Percentiles rank a stretch among this genome's conserved stretches.
These are phyloP conservation scores for Aspergillus sp. DNA, from an alignment of 2,329 filamentous ascomycete genomes.

Conservation along the genomic window DNA sequence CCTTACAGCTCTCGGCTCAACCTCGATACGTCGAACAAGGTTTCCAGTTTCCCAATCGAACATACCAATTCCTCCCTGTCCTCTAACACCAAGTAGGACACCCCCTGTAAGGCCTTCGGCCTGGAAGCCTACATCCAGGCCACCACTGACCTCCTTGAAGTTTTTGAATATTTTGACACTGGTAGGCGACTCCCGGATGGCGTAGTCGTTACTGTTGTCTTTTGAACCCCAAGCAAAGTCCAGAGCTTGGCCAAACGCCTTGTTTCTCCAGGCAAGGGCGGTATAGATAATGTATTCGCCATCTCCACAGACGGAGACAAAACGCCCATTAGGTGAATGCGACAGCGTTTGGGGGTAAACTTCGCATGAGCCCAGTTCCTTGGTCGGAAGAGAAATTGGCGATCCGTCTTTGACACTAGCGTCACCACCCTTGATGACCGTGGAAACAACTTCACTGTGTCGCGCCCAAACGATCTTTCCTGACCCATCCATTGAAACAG, in stretches of 20 bases:
- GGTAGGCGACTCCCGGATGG: conserved; percentile 89
- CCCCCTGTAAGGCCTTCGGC: conserved; percentile 89
- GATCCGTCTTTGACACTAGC: conserved; percentile 81
- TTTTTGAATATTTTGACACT: conserved; percentile 98
- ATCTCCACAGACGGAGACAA: conserved; percentile 87
- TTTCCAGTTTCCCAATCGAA: conserved; percentile 94
- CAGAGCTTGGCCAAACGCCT: conserved; percentile 90
- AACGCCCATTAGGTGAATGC: conserved; percentile 93
- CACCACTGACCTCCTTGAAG: conserved; percentile 86
- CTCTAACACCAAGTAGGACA: conserved; percentile 88
- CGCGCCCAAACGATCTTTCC: conserved; percentile 96
- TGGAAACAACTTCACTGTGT: conserved; percentile 91
- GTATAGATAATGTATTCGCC: conserved; percentile 99
- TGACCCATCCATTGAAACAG: conserved; percentile 93
- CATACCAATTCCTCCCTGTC: conserved; percentile 90
- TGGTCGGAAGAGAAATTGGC: conserved; percentile 80
- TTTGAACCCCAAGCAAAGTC: conserved; percentile 98
- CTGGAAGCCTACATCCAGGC: conserved; percentile 91
- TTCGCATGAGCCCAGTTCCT: conserved; percentile 94
- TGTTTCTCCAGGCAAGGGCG: conserved; percentile 92
- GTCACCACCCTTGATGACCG: conserved; percentile 92
- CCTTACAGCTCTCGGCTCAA: conserved; percentile 61
- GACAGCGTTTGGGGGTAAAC: conserved; percentile 92
- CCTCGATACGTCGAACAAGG: conserved; percentile 88
- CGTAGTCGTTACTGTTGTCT: conserved; percentile 97